Evolutionary conservation across 768 basidiomycete species (phyloP), one percentile per base, ranked within the genome.

Genomic region (Calocera viscosa): DNA sequence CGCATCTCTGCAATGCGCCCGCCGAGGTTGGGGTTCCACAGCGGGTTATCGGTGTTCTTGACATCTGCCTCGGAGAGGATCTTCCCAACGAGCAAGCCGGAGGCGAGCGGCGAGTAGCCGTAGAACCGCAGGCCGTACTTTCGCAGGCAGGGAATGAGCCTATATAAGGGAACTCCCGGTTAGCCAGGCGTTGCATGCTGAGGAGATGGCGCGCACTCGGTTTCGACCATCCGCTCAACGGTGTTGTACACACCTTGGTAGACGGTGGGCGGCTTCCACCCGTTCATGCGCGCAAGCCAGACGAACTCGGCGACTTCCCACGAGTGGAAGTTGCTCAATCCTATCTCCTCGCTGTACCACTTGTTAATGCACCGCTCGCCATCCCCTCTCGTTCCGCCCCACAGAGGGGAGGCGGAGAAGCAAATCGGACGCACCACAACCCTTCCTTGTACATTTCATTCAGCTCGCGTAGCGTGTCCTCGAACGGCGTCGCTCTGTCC

Each of bases 391-490:
- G n/a, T n/a, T n/a, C n/a, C n/a, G n/a, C n/a, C n/a, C n/a, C n/a
- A n/a, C n/a, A n/a, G n/a, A n/a, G 2, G 32, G 26, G n/a, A n/a
- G n/a, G n/a, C n/a, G n/a, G n/a, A n/a, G n/a, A n/a, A n/a, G n/a
- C n/a, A n/a, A n/a, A 7, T 30, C 5, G 24, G 26, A 74, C 80
- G 67, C 70, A 83, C 82, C 85, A 86, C 53, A 80, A 77, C 0
- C 85, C 86, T 68, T 85, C 80, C 49, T 81, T 79, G 71, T 86
- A 78, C 14, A 86, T 74, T 49, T 82, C 80, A 53, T 86, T 78
- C 1, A 85, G 76, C 17, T 80, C 82, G 30, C 80, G 80, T 26
- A 83, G 69, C 0, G 85, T 87, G 7, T 82, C 78, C 70, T 83
- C 82, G 66, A 82, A 86, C 0, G 84, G 81, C 2, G 83, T 81